Evolutionary conservation across 1,139 yeast species (phyloP), one percentile per base, ranked within the genome.

Genomic region (Protomyces arabidopsidicola): DNA sequence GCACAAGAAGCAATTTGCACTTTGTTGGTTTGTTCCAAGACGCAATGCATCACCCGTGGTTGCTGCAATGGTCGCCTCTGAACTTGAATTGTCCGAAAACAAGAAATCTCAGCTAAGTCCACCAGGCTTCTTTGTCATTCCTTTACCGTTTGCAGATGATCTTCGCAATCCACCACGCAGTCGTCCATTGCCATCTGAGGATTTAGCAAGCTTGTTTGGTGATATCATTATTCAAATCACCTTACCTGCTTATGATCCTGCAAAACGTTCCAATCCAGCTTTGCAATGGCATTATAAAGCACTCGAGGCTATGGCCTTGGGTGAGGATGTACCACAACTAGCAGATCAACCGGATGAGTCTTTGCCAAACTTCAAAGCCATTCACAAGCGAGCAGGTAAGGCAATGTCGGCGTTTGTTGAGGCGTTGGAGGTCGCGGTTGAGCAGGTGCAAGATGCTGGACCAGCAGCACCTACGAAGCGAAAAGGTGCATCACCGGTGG

Each of bases 1-100:
- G 2, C 78, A 78, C 60, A 77, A 81, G 59, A 71, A 69, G 2
- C 82, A 82, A 70, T 84, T 81, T 69, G 95, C 88, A 0, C 75
- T 93, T 9, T 81, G 87, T 1, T 88, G 90, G 84, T 91, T 96
- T 1, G 82, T 85, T 69, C 71, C 80, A 5, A 81, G 86, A 66
- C 76, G 74, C 57, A 79, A 78, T 67, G 75, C 90, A 0, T 73
- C 80, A 59, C 95, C 97, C 0, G 70, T 77, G 2, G 69, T 88
- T 56, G 87, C 80, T 70, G 82, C 86, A 0, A 70, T 67, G 55
- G 56, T 68, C 14, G 67, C 71, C 3, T 64, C 62, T 16, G 64
- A 63, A 22, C 64, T 67, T 42, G 20, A 56, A n/a, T 24, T 65
- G 24, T 65, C 63, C n/a, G 53, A 59, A 12, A 64, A 55, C 5